phyloP scores from a whole-genome alignment of 305 asterid species.

The Fraxinus xanthoxyloides region DNA sequence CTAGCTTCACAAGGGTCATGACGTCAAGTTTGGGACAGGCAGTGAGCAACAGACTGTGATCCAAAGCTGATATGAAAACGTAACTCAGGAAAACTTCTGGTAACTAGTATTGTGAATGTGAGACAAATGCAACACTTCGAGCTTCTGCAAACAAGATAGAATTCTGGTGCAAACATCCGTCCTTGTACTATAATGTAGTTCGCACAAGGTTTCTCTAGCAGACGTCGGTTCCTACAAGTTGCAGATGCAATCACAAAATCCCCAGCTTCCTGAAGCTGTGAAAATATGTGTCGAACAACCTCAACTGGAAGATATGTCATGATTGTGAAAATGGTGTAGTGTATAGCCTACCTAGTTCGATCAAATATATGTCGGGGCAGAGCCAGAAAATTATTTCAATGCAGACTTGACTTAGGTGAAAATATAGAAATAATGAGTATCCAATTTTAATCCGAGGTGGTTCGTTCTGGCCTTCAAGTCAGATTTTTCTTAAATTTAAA shows the following conservation, averaged over 20 bases:
- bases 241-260: conserved; percentile 84
- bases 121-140: conserved; percentile 66
- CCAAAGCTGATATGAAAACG: conserved; percentile 75
- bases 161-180: conserved; percentile 57
- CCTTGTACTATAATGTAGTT: conserved; percentile 63
- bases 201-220: conserved; percentile 71
- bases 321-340: too few relatives aligned
- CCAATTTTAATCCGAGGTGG: neutral
- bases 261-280: conserved; percentile 63
- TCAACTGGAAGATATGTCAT: too few relatives aligned
- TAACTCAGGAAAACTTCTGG: conserved; percentile 70
- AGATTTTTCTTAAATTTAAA: too few relatives aligned
- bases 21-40: conserved; percentile 66
- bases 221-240: conserved; percentile 76
- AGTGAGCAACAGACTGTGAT: conserved; percentile 62
- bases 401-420: neutral
- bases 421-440: too few relatives aligned
- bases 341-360: too few relatives aligned
- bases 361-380: neutral
- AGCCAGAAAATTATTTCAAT: too few relatives aligned
- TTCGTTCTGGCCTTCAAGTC: neutral
- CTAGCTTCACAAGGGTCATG: conserved; percentile 57
- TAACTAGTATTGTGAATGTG: conserved; percentile 50
- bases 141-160: conserved; percentile 76
- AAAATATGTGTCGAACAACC: too few relatives aligned